A percentile compares a stretch with the other conserved stretches of the same genome.
Conservation (phyloP, 257 asterid genomes). For the Mentha longifolia region DNA sequence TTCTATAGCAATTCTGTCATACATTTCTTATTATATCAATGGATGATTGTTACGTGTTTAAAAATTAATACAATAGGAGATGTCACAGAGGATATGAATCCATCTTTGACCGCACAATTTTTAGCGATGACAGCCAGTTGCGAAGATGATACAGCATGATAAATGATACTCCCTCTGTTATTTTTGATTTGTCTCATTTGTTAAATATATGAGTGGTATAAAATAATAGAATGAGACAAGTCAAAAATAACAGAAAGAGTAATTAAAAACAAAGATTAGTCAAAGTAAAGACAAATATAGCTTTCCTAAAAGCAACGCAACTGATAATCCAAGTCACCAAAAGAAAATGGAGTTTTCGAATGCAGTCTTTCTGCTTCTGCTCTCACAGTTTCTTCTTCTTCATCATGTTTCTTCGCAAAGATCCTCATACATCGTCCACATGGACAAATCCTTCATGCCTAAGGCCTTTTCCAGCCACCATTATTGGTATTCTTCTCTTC, state of each 20-base stretch:
- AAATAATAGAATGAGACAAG: too few relatives aligned
- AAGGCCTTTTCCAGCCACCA: slow-evolving; percentile 39
- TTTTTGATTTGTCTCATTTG: too few relatives aligned
- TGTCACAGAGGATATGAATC: neutral
- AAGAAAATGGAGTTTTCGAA: neutral
- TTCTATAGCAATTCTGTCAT: too few relatives aligned
- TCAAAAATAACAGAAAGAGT: too few relatives aligned
- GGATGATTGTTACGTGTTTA: too few relatives aligned
- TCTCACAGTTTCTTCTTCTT: slow-evolving; percentile 22
- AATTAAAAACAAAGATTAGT: neutral
- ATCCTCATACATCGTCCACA: slow-evolving; percentile 36
- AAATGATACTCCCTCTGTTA: neutral
- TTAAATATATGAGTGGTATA: too few relatives aligned
- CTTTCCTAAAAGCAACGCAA: neutral
- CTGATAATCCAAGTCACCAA: neutral
- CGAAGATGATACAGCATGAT: neutral
- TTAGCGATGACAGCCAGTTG: neutral
- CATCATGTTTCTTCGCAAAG: slow-evolving; percentile 18
- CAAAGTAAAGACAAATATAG: neutral
- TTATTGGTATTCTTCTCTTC: slow-evolving; percentile 39
- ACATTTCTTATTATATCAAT: too few relatives aligned
- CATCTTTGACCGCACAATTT: too few relatives aligned
- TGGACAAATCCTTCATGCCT: slow-evolving; percentile 44
- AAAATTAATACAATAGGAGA: too few relatives aligned
- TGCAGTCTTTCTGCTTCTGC: neutral